These are phyloP conservation scores for Triadica sebifera DNA, from an alignment of 345 rosid genomes.

Conservation along the genomic window DNA sequence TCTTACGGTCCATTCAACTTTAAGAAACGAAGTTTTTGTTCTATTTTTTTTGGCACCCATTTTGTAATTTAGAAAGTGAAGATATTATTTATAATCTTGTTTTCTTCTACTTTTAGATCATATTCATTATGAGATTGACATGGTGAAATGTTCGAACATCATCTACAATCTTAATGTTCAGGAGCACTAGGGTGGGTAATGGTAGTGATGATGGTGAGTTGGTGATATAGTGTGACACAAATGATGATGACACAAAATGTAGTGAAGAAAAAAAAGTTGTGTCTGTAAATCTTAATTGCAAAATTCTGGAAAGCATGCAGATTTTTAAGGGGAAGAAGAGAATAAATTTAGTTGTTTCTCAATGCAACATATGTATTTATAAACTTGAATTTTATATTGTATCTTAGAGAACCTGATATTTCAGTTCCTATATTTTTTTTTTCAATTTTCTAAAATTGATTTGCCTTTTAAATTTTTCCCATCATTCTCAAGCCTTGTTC, in stretches of 20 bases:
- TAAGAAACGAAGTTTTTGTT: not conserved
- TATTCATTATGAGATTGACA: too few relatives aligned
- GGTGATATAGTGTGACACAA: not conserved
- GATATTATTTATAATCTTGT: not conserved
- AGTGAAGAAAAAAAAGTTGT: not conserved
- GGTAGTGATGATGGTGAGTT: not conserved
- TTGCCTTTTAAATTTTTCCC: not conserved
- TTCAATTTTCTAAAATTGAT: not conserved
- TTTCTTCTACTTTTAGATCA: too few relatives aligned
- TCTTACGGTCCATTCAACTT: not conserved
- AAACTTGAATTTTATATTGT: not conserved
- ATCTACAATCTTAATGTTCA: too few relatives aligned
- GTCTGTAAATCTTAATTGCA: not conserved
- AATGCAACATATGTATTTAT: not conserved
- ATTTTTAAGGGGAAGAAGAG: not conserved
- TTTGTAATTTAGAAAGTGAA: not conserved
- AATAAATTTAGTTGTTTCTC: not conserved
- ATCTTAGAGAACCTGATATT: not conserved
- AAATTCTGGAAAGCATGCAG: not conserved
- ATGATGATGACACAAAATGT: not conserved
- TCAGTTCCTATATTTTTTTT: not conserved
- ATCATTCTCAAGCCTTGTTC: not conserved
- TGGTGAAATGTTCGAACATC: too few relatives aligned
- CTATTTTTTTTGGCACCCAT: not conserved
- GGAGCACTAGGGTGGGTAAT: not conserved